Conservation (phyloP, 192 early-diverging fungal species). For the Podila clonocystis region DNA sequence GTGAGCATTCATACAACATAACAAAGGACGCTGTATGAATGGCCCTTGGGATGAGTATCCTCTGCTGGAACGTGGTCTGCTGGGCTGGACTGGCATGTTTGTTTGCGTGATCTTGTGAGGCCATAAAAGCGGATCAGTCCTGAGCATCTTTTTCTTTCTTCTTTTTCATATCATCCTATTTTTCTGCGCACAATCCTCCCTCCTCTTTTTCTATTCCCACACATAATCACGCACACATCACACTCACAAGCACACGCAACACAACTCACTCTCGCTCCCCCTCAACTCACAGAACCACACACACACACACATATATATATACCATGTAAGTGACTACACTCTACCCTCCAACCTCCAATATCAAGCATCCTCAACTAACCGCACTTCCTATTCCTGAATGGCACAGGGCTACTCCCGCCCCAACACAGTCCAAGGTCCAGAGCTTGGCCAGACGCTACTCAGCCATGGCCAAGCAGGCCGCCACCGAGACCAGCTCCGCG, state of each 20-base stretch:
- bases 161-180: too few species aligned
- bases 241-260: not conserved
- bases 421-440: constrained; percentile 37
- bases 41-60: too few species aligned
- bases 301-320: not conserved
- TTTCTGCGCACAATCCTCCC: not conserved
- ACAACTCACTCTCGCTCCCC: not conserved
- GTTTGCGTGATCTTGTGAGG: too few species aligned
- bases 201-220: not conserved
- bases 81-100: too few species aligned
- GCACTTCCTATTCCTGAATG: not conserved
- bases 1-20: too few species aligned
- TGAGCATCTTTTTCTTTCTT: too few species aligned
- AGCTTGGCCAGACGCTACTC: constrained; percentile 37
- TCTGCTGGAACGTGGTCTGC: too few species aligned
- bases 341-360: not conserved
- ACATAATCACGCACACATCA: not conserved
- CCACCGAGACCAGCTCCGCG: constrained; percentile 10
- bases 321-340: not conserved
- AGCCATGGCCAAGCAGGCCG: constrained; percentile 43
- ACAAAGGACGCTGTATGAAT: too few species aligned
- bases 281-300: not conserved
- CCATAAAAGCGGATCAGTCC: too few species aligned
- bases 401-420: not conserved
- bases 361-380: not conserved